Evolutionary conservation across 768 basidiomycete species (phyloP).

Genomic region (Tricholomella constricta): DNA sequence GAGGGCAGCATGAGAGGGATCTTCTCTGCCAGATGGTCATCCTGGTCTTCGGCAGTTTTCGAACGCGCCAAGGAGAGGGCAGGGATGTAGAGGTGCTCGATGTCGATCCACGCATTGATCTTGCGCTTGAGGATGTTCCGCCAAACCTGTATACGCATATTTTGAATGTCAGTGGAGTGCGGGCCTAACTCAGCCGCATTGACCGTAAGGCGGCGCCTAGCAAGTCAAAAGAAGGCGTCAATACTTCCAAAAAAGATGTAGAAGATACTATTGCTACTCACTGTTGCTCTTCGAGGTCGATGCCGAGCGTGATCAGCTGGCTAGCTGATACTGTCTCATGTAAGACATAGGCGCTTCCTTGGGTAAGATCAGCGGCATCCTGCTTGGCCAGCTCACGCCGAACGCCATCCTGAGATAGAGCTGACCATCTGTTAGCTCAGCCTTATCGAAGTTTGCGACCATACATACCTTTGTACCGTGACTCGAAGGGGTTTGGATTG

Average conservation of each 20-base stretch:
- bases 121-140: conserved; percentile 10
- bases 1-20: conserved; percentile 12
- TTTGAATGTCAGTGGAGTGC: conserved; percentile 9
- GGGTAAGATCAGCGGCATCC: conserved; percentile 4
- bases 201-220: neutral
- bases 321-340: conserved; percentile 7
- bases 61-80: neutral
- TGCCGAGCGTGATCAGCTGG: conserved; percentile 9
- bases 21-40: neutral
- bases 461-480: conserved; percentile 1
- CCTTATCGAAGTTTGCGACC: neutral
- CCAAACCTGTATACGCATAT: conserved; percentile 1
- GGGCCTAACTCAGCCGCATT: neutral
- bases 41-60: neutral
- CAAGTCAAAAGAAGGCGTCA: neutral
- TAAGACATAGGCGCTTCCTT: neutral
- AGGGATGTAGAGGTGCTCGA: conserved; percentile 21
- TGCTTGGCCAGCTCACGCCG: conserved; percentile 10
- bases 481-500: neutral
- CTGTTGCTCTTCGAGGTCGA: conserved; percentile 22
- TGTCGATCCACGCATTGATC: conserved; percentile 14
- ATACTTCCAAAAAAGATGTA: neutral
- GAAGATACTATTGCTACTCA: conserved; percentile 8
- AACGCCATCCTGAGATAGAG: conserved; percentile 14
- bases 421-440: conserved; percentile 2